Evolutionary conservation across 176 grass and related monocot species (phyloP), one percentile per base, ranked within the genome.

Genomic region (Phyllostachys edulis): DNA sequence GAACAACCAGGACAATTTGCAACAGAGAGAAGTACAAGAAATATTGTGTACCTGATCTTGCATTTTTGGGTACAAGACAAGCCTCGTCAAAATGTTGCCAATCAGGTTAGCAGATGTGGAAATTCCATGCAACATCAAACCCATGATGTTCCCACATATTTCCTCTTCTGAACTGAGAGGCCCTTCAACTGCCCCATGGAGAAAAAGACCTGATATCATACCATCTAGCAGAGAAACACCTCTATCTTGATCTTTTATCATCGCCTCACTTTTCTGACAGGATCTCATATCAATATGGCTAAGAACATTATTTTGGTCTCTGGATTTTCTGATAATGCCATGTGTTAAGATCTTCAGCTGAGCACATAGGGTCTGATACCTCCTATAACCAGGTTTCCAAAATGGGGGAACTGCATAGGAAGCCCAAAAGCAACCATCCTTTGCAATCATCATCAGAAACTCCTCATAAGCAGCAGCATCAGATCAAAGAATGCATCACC

Each of bases 361-460:
- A 77, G 69, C 27, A 49, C 91, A 99, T 61, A 82, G 62, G 18
- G 67, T 49, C 36, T 3, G 69, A 83, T 99, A 99, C 63, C 86
- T 96, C 93, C 88, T 89, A 89, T 96, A 99, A 75, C 73, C 87
- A 69, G 85, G 78, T 80, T 89, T 92, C 97, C 97, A 99, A 81
- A 94, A 90, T 5, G 97, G 97, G 45, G 69, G 75, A 42, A 99
- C 60, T 69, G 75, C 66, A 87, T 88, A 94, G 84, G 93, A 96
- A 82, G 97, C 91, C 97, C 97, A 99, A 67, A 92, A 96, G 81
- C 91, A 94, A 68, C 93, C 91, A 66, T 99, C 88, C 54, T 94
- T 94, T 65, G 91, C 89, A 44, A 99, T 79, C 70, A 75, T 79
- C 90, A 86, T 94, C 39, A 99, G 81, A 36, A 99, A 91, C 73